phyloP scores from a whole-genome alignment of 768 basidiomycete genomes.

The Imleria badia region DNA sequence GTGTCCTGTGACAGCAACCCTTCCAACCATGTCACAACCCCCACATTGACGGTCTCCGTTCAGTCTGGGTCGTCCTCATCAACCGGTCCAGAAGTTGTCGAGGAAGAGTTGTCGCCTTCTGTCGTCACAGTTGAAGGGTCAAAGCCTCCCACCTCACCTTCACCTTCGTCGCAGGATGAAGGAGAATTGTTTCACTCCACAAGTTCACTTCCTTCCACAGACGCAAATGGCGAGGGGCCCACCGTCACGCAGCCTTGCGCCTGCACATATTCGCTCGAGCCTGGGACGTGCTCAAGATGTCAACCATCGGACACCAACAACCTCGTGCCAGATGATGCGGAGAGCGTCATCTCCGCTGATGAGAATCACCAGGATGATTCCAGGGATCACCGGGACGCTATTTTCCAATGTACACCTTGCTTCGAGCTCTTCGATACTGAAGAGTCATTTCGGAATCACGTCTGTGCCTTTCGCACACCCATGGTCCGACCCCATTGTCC shows the following conservation, averaged over 20 bases:
- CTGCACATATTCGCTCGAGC: background rate
- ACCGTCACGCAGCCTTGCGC: background rate
- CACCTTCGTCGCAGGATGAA: constrained; percentile 4
- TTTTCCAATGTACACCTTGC: constrained; percentile 18
- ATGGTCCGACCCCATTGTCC: constrained; percentile 19
- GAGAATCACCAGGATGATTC: background rate
- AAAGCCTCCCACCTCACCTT: background rate
- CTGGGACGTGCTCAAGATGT: constrained; percentile 9
- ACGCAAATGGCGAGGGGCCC: background rate
- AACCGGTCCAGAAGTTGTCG: background rate
- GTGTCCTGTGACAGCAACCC: constrained; percentile 3
- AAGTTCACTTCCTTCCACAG: background rate
- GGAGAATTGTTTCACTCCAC: constrained; percentile 12
- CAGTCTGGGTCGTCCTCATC: background rate
- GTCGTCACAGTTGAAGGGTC: background rate
- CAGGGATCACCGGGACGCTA: background rate
- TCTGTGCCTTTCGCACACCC: constrained; percentile 10
- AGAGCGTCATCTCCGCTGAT: background rate
- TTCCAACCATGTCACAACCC: background rate
- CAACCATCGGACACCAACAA: background rate
- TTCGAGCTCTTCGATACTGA: constrained; percentile 12
- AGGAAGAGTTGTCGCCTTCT: background rate
- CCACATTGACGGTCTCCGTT: background rate
- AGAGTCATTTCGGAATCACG: constrained; percentile 10
- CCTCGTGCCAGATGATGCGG: background rate